A percentile compares a stretch with the other conserved stretches of the same genome.
Conservation (phyloP, 148 eudicot genomes). For the Fallopia convolvulus region DNA sequence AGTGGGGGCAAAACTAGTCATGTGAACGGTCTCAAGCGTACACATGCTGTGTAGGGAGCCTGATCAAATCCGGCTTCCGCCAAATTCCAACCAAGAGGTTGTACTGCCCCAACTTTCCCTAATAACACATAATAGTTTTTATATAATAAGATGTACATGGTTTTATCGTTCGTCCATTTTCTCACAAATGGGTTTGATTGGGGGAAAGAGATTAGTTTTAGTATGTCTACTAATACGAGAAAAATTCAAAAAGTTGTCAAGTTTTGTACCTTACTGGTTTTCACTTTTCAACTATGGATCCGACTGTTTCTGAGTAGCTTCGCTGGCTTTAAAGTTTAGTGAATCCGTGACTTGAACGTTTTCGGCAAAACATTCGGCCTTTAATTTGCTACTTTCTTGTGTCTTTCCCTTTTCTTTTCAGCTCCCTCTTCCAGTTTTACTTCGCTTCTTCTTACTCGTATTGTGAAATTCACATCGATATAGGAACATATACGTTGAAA, state of each 20-base stretch:
- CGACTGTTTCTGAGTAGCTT: background rate
- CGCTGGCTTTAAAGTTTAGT: background rate
- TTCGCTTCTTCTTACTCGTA: background rate
- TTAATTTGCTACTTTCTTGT: background rate
- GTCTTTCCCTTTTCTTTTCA: background rate
- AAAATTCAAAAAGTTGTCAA: background rate
- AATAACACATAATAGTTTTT: background rate
- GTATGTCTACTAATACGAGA: background rate
- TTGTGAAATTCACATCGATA: too few species aligned
- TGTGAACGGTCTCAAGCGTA: background rate
- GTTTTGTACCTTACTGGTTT: background rate
- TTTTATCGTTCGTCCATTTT: background rate
- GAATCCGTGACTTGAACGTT: slow-evolving; percentile 4
- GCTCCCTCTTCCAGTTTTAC: background rate
- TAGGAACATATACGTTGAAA: too few species aligned
- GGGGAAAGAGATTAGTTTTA: background rate
- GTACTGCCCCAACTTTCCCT: background rate
- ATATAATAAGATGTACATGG: background rate
- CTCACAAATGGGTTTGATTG: background rate
- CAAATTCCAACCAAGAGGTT: background rate
- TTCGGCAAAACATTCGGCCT: slow-evolving; percentile 1
- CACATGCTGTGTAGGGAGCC: background rate
- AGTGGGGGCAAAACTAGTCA: background rate
- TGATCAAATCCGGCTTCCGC: background rate
- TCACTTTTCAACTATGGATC: background rate